phyloP scores from a whole-genome alignment of 2,329 filamentous ascomycete species.

The Penicillium sp. region DNA sequence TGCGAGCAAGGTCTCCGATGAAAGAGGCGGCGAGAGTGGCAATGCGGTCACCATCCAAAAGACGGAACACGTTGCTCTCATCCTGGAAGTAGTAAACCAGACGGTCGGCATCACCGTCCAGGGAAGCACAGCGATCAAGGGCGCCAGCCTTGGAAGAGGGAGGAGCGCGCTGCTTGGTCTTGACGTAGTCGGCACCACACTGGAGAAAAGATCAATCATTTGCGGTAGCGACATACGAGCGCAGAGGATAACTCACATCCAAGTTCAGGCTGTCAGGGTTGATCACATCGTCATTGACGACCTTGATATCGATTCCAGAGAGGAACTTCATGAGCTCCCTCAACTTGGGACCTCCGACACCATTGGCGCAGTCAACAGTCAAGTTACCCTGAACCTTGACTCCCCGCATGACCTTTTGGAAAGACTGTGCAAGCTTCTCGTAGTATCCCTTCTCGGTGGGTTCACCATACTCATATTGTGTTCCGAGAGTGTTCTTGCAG shows the following conservation, averaged over 20 bases:
- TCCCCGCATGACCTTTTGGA: conserved; percentile 76
- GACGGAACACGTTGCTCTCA: conserved; percentile 76
- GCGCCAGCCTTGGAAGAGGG: conserved; percentile 73
- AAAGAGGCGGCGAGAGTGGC: conserved; percentile 91
- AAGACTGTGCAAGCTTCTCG: conserved; percentile 82
- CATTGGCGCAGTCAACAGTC: conserved; percentile 93
- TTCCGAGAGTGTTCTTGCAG: conserved; percentile 88
- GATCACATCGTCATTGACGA: conserved; percentile 91
- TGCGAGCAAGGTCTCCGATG: conserved; percentile 81
- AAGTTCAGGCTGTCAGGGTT: conserved; percentile 86
- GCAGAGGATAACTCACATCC: conserved; percentile 58
- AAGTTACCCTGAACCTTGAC: conserved; percentile 71
- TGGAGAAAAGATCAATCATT: conserved; percentile 36
- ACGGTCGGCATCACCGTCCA: conserved; percentile 93
- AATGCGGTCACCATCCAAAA: conserved; percentile 95
- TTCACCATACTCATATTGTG: conserved; percentile 81
- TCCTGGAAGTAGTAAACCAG: conserved; percentile 94
- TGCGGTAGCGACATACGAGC: not conserved
- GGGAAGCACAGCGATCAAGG: conserved; percentile 79
- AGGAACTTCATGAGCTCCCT: conserved; percentile 81
- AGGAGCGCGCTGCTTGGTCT: conserved; percentile 91
- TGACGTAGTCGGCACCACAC: conserved; percentile 96
- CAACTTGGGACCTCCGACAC: conserved; percentile 90
- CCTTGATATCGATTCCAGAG: conserved; percentile 73
- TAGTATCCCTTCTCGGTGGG: conserved; percentile 92